Base-by-base conservation (phyloP, 768 basidiomycete species). In the Leccinum sublutescens region DNA sequence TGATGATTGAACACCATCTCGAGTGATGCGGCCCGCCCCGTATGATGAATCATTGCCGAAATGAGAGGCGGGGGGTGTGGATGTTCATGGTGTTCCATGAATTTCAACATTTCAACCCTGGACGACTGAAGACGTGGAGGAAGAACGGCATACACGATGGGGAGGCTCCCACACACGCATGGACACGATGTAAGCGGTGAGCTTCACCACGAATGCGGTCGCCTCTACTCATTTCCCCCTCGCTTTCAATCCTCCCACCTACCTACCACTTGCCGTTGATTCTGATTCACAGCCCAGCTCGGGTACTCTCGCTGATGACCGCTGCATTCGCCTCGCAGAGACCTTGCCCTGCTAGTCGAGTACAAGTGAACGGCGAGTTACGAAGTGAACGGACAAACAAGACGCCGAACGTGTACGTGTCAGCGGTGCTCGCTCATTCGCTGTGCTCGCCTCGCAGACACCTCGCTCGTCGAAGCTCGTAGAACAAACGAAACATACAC, bases 71-170 rank as follows among this genome's bases (percentile, higher is more conserved):
- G 80, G 78, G 11, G 78, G 11, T 90, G 78, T 2, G 82, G 73
- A 47, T 85, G 82, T 70, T 90, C 88, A 68, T 89, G 88, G 68
- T 89, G 88, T 71, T 89, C 87, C 47, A 86, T 81, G 71, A 79
- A 87, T 43, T 43, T 43, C 38, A 43, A 43, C n/a, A 19, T 19
- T 43, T 11, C 40, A 7, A 82, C 71, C n/a, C 85, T 86, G 54
- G 21, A 43, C 10, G 34, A 14, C 38, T 25, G 51, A 55, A 14
- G 38, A 52, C 54, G 43, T 49, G 55, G 53, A 54, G 29, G 21
- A 54, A 40, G 52, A 52, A 64, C 59, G 62, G 40, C 31, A 56
- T 49, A 52, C 67, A 68, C 50, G 64, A 66, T 60, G 61, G 31
- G 38, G n/a, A 64, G 21, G 61, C 38, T 43, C n/a, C 40, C 53